Evolutionary conservation across 2,329 filamentous ascomycete genomes (phyloP).

Genomic region (Cordyceps cicadae): DNA sequence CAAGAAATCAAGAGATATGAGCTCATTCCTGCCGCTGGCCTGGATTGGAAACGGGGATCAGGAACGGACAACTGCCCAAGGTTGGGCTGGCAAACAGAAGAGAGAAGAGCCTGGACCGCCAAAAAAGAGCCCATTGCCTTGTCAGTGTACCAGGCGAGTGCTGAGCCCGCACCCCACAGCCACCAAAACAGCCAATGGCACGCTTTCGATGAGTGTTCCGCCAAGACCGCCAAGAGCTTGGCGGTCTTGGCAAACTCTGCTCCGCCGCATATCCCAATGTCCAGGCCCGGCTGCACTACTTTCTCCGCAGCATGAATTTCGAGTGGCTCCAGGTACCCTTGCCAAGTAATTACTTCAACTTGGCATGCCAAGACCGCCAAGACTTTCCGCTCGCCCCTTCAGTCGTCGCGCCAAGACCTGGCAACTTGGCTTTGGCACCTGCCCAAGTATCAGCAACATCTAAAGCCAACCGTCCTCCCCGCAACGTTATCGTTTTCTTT

Average conservation of each 20-base stretch:
- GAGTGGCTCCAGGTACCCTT: background rate
- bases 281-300: background rate
- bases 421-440: constrained; percentile 5
- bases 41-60: background rate
- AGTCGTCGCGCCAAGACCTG: constrained; percentile 9
- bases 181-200: constrained; percentile 19
- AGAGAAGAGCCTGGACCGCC: constrained; percentile 11
- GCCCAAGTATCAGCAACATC: constrained; percentile 1
- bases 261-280: constrained; percentile 19
- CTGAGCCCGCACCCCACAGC: constrained; percentile 1
- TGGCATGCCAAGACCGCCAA: constrained; percentile 28
- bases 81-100: background rate
- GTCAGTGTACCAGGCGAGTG: constrained; percentile 7
- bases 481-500: background rate
- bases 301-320: rapidly evolving
- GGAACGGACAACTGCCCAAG: background rate
- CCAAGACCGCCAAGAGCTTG: constrained; percentile 33
- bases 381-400: constrained; percentile 30
- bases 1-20: background rate
- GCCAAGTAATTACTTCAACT: constrained; percentile 21
- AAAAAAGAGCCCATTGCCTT: background rate
- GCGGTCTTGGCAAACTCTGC: constrained; percentile 25
- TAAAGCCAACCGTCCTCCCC: constrained; percentile 11
- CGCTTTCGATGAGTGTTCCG: constrained; percentile 23
- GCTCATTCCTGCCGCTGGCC: background rate